These are phyloP conservation scores for Ophiocordyceps camponoti-floridani DNA, from an alignment of 2,329 filamentous ascomycete genomes.

Conservation along the genomic window DNA sequence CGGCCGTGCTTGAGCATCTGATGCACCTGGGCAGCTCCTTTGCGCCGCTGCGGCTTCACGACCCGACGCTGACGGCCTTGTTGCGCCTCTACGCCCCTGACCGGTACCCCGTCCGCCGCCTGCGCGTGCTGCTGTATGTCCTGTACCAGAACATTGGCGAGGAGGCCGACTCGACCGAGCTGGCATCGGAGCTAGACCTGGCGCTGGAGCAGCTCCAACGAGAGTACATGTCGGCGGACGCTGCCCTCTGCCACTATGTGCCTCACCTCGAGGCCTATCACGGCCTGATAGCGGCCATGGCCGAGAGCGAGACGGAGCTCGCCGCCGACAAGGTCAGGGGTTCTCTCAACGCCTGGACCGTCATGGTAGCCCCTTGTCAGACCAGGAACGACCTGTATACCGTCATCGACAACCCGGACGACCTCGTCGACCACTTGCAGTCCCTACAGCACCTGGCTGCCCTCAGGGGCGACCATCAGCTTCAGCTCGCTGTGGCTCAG, in stretches of 20 bases:
- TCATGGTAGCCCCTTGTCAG: conserved; percentile 19
- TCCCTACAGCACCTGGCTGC: conserved; percentile 32
- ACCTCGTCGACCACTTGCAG: conserved; percentile 29
- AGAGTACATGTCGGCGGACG: conserved; percentile 25
- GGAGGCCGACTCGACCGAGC: conserved; percentile 17
- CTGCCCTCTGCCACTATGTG: conserved; percentile 22
- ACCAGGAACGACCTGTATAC: conserved; percentile 22
- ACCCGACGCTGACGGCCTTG: conserved; percentile 26
- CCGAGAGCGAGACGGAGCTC: conserved; percentile 15
- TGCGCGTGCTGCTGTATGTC: conserved; percentile 32
- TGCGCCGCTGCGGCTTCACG: conserved; percentile 20
- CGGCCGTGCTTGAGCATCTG: conserved; percentile 42
- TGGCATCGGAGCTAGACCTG: conserved; percentile 21
- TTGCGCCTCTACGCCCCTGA: conserved; percentile 30
- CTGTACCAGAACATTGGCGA: conserved; percentile 29
- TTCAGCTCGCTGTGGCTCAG: conserved; percentile 28
- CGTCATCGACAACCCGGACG: conserved; percentile 29
- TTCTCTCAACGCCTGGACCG: conserved; percentile 25
- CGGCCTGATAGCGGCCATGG: conserved; percentile 24
- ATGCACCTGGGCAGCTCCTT: conserved; percentile 26
- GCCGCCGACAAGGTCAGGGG: conserved; percentile 13
- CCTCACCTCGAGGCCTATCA: conserved; percentile 29
- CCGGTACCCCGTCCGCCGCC: conserved; percentile 31
- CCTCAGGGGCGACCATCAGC: conserved; percentile 27
- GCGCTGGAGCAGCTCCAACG: conserved; percentile 16